Evolutionary conservation across 106 monocot genomes (phyloP).

Genomic region (Vanilla planifolia): DNA sequence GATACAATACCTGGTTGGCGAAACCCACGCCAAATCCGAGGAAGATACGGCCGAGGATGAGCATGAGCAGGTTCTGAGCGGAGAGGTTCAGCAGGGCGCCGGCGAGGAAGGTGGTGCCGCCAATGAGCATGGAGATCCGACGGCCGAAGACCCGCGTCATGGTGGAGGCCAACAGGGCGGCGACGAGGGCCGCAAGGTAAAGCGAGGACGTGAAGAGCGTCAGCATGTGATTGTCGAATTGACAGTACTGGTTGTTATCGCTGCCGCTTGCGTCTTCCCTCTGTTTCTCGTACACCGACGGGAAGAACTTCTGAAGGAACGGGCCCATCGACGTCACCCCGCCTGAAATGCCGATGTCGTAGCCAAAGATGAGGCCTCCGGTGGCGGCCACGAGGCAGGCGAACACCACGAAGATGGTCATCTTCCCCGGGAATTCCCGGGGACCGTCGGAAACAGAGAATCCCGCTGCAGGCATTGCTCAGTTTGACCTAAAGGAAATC

Average conservation of each 20-base stretch:
- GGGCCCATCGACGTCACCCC: slow-evolving; percentile 40
- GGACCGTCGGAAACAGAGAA: too few relatives aligned
- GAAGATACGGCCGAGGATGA: slow-evolving; percentile 21
- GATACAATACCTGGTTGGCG: slow-evolving; percentile 45
- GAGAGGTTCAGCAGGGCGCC: slow-evolving; percentile 31
- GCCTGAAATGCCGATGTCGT: slow-evolving; percentile 13
- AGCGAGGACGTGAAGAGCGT: slow-evolving; percentile 34
- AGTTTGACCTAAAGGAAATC: too few relatives aligned
- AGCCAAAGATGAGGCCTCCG: slow-evolving; percentile 10
- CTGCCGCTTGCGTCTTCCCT: neutral
- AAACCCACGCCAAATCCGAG: slow-evolving; percentile 10
- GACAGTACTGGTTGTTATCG: slow-evolving; percentile 27
- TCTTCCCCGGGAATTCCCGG: slow-evolving; percentile 14
- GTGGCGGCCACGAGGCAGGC: slow-evolving; percentile 11
- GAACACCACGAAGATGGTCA: slow-evolving; percentile 18
- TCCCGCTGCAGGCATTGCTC: too few relatives aligned
- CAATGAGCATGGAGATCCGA: slow-evolving; percentile 32
- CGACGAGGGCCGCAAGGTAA: slow-evolving; percentile 27
- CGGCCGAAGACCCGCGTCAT: slow-evolving; percentile 24
- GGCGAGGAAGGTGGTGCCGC: slow-evolving; percentile 26
- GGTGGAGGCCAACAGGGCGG: slow-evolving; percentile 28
- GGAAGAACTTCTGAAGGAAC: slow-evolving; percentile 30
- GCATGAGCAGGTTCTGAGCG: slow-evolving; percentile 22
- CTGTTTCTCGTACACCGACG: slow-evolving; percentile 15
- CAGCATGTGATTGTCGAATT: slow-evolving; percentile 5